Evolutionary conservation across 352 stramenopile species (phyloP), one percentile per base, ranked within the genome.

Genomic region (Globisporangium uncinulatum): DNA sequence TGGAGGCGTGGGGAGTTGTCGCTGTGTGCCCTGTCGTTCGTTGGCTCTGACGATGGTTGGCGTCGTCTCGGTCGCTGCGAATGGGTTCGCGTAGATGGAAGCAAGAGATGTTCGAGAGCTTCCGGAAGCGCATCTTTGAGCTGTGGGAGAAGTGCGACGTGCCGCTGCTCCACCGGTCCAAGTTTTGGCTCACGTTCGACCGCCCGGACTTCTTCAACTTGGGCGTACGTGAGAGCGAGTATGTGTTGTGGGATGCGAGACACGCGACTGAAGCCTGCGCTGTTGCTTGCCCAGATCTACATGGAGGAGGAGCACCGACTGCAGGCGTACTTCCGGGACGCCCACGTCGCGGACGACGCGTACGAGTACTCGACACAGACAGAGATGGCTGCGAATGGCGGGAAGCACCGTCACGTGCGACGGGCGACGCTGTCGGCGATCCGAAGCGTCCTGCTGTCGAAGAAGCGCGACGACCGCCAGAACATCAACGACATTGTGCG

Each of bases 101-200:
- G 54, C 42, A 64, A n/a, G 62, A 68, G 8, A 61, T 90, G 66
- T 76, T 91, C 56, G 67, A 81, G 49, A 70, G 65, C 15, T 74
- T 67, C 20, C 73, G 79, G 2, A 62, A 61, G 37, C 78, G 76
- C 41, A 81, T 90, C n/a, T 91, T 88, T 42, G 73, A 79, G 39
- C 47, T 89, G 34, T 93, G 83, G 83, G 62, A 77, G 31, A 67
- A 77, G 45, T 86, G 73, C 39, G 71, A 86, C 50, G 79, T 83
- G 15, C 75, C 83, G 6, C 53, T 93, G 20, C 60, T 90, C 0
- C 75, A 93, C 63, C 71, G 83, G 17, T 89, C 83, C 49, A 90
- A 92, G 54, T 93, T 93, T 53, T 93, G 83, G 83, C 63, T 91
- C 41, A 86, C 72, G 11, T 93, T 90, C 59, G 83, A 89, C 56